Base-by-base conservation (phyloP, 1,284 basidiomycete genomes). In the Cutaneotrichosporon dermatis region DNA sequence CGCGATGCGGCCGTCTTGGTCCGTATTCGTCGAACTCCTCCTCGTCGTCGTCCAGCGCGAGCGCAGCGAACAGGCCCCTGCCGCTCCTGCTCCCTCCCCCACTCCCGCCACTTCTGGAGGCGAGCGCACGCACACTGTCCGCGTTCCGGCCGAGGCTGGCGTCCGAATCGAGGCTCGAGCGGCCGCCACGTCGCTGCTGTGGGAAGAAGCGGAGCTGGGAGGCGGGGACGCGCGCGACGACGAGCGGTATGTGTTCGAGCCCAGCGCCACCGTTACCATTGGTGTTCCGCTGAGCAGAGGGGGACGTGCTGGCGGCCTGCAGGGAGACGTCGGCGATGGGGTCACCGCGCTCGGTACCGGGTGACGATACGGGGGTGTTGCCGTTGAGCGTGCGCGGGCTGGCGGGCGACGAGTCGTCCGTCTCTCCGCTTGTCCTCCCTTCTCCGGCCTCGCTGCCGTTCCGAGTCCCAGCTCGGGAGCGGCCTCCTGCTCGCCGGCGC, bases 131-230 rank as follows among this genome's bases (percentile, higher is more conserved):
- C 43, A 60, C 51, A 16, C 44, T 53, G 37, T 52, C 54, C 3
- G 54, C 59, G 39, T 40, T 40, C 39, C 39, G 39, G 16, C 50
- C 41, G 12, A 44, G 25, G 16, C 50, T 43, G 5, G 52, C 34
- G 11, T 60, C 59, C 33, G 13, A 37, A 15, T 70, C 69, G 5
- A 69, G 57, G 11, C 66, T 68, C 11, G 57, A 46, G 2, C 68
- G 63, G 4, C 57, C 40, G 16, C 59, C 13, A 50, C 57, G 33
- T 25, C 53, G 49, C 13, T 52, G 43, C 4, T 39, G 45, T 2
- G 78, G 78, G 60, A 78, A 78, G 71, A 76, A 77, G 0, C 72
- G 71, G 6, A 79, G 66, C 58, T 77, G 72, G 2, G 73, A 75
- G 13, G 68, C 69, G 1, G 76, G 76, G 33, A 79, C 69, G 13